A percentile compares a stretch with the other conserved stretches of the same genome.
These are phyloP conservation scores for Nakazawaea holstii DNA, from an alignment of 805 yeast genomes.

Conservation along the genomic window DNA sequence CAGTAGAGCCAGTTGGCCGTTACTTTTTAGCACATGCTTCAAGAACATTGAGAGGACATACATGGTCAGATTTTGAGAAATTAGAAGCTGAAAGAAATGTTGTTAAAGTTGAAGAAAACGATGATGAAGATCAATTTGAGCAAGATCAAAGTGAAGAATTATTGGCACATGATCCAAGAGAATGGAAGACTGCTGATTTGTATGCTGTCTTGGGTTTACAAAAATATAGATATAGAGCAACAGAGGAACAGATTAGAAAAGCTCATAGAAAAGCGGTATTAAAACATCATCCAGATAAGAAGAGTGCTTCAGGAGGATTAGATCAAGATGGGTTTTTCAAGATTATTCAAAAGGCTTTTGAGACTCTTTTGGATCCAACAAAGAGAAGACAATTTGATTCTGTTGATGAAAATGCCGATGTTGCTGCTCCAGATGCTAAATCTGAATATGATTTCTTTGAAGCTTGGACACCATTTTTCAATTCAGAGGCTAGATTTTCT, in stretches of 20 bases:
- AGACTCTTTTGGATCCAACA: conserved; percentile 75
- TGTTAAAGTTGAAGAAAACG: conserved; percentile 56
- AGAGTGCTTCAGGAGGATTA: conserved; percentile 81
- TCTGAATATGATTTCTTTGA: conserved; percentile 76
- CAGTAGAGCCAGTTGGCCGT: conserved; percentile 95
- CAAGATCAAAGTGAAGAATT: conserved; percentile 67
- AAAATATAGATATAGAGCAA: conserved; percentile 85
- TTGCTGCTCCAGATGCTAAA: conserved; percentile 67
- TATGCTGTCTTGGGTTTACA: conserved; percentile 94
- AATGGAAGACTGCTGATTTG: conserved; percentile 95
- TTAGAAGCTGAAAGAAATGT: conserved; percentile 89
- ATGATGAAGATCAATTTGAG: conserved; percentile 64
- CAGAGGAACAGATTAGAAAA: conserved; percentile 87
- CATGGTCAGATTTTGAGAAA: conserved; percentile 97
- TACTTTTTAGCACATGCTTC: conserved; percentile 94
- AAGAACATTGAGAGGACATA: conserved; percentile 92
- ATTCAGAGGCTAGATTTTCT: conserved; percentile 85
- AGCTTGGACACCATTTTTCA: conserved; percentile 92
- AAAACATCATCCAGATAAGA: conserved; percentile 98
- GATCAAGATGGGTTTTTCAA: conserved; percentile 97
- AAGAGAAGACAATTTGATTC: conserved; percentile 95
- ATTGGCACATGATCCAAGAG: conserved; percentile 90
- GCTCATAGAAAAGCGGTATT: conserved; percentile 96
- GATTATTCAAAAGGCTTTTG: conserved; percentile 95
- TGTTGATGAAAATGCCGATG: conserved; percentile 86